Base-by-base conservation (phyloP, 352 stramenopile species). In the Phytopythium aichiense region DNA sequence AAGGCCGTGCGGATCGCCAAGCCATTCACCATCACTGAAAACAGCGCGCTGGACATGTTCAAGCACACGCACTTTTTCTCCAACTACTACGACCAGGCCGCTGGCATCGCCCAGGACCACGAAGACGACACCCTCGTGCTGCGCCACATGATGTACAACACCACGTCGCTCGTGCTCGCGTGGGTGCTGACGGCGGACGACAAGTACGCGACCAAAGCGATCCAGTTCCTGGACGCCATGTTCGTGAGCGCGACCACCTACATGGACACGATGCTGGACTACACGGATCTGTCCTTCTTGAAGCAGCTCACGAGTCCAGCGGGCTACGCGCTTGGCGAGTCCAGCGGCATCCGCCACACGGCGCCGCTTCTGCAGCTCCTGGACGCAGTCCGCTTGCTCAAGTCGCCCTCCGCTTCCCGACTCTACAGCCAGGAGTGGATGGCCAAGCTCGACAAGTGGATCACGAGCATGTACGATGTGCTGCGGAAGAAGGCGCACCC, bases 61-160 rank as follows among this genome's bases (percentile, higher is more conserved):
- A 51, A 23, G 31, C 59, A 65, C 38, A 53, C 56, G 22, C 58
- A 61, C 12, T 28, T 77, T 23, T 76, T 84, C 48, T 63, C 72
- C 11, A 79, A 81, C 35, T 75, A 70, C 54, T 66, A 62, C 28
- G 69, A 80, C 51, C 57, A 71, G 37, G 45, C 55, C 13, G 30
- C 54, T 0, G 61, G 58, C 22, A 35, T 53, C 2, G 42, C 16
- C 5, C 30, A 58, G 12, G 31, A 55, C 2, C 50, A 68, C 23
- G 30, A 58, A 30, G 38, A 75, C 7, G 69, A 77, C 31, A 67
- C 60, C 15, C 51, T 70, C 20, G 35, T 77, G 30, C 53, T 85
- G 30, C 71, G 74, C n/a, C 56, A 69, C 51, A 79, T 86, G 66
- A 69, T 76, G 38, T 79, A 81, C 64, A 79, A 81, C 51, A 81